phyloP scores from a whole-genome alignment of 2,329 filamentous ascomycete species.

The Hirsutella minnesotensis region DNA sequence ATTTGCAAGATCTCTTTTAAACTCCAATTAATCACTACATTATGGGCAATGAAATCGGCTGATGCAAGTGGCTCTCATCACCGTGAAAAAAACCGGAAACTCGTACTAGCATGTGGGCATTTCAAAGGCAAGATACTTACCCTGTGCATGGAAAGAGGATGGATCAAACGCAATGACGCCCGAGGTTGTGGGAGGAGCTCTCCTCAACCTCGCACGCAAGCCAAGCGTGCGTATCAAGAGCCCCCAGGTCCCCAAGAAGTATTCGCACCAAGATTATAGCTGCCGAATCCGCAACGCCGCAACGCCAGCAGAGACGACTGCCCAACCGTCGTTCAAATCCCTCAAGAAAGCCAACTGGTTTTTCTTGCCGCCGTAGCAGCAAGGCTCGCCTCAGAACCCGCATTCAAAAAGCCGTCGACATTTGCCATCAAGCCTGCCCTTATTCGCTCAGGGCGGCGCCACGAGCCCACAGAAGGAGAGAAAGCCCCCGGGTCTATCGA shows the following conservation, averaged over 20 bases:
- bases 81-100: neutral
- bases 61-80: no score
- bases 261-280: conserved; percentile 14
- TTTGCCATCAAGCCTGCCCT: neutral
- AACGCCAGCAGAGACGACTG: conserved; percentile 11
- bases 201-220: neutral
- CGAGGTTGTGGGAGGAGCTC: neutral
- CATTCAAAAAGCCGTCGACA: conserved; percentile 20
- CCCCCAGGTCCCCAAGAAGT: conserved; percentile 26
- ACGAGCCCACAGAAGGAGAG: conserved; percentile 27
- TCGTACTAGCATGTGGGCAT: no score
- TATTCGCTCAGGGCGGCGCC: conserved; percentile 12
- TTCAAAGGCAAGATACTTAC: neutral
- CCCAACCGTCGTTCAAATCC: conserved; percentile 22
- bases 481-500: conserved; percentile 45
- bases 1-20: no score
- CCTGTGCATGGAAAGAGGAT: neutral
- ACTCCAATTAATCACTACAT: no score
- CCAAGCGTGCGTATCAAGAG: conserved; percentile 14
- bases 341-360: conserved; percentile 25
- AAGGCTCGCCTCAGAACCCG: conserved; percentile 14
- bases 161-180: neutral
- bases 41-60: no score
- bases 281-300: conserved; percentile 8
- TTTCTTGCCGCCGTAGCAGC: conserved; percentile 13